Evolutionary conservation across 2,329 filamentous ascomycete genomes (phyloP), one percentile per base, ranked within the genome.

Genomic region (Reticulascus tulasneorum): DNA sequence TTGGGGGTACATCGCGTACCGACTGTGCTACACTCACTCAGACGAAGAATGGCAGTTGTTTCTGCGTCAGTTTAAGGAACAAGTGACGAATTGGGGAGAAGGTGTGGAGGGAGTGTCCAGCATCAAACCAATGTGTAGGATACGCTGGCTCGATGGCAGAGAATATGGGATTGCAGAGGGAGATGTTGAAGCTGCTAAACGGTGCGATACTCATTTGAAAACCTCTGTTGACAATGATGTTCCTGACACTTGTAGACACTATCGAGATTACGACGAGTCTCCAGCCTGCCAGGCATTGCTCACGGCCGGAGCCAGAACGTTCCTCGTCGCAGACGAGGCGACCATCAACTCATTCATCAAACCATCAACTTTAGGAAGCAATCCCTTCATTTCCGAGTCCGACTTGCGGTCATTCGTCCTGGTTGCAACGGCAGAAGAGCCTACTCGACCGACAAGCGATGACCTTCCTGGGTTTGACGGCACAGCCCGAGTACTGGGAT

Each of bases 311-410:
- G 17, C 11, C 13, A 13, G 7, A 7, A 31, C 45, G 1, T 46
- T 56, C 9, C 30, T 57, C 5, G 41, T 28, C 2, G 47, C 51
- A 3, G 54, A 57, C 11, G 37, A 53, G 22, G 38, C 38, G 6
- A 40, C 43, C 8, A 46, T 57, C 4, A 38, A 51, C 7, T 56
- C 54, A 2, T 57, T 54, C 22, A 33, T 50, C 3, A 23, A 41
- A 9, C 47, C 45, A 10, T 11, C 37, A 9, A 7, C 22, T 7
- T 33, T 29, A 13, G 7, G 18, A 5, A 18, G 28, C 18, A 33
- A 35, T 16, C 35, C 40, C 3, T 23, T 46, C n/a, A 35, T 46
- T 3, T 40, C 50, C 0, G 13, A 18, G 1, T 29, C 33, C 1
- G 32, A 38, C 13, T n/a, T 38, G 4, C 24, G 35, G 7, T 45